phyloP scores from a whole-genome alignment of 2,329 filamentous ascomycete species.

The Ustilaginoidea virens region DNA sequence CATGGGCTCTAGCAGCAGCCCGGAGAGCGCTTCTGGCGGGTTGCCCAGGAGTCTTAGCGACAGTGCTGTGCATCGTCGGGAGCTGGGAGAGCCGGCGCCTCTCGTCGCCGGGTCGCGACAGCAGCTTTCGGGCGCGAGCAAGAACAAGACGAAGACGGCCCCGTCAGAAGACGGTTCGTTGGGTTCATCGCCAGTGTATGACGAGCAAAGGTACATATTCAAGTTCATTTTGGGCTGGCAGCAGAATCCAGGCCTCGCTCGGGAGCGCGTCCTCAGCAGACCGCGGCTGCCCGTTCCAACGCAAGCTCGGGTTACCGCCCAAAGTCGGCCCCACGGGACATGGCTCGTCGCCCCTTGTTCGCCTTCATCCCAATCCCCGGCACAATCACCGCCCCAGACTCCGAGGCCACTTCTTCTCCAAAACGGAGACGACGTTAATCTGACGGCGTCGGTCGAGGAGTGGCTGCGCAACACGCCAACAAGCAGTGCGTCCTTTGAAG shows the following conservation, averaged over 20 bases:
- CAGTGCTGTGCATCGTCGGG: not conserved
- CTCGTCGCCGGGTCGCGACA: slow-evolving; percentile 7
- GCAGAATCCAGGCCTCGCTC: slow-evolving; percentile 34
- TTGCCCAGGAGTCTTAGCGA: slow-evolving; percentile 1
- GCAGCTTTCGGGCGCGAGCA: no score
- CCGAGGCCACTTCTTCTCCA: not conserved
- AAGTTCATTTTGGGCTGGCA: slow-evolving; percentile 60
- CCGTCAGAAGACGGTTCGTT: slow-evolving; percentile 36
- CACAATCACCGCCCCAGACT: not conserved
- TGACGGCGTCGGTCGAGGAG: slow-evolving; percentile 17
- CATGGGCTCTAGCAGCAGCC: slow-evolving; percentile 12
- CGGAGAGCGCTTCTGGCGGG: slow-evolving; percentile 1
- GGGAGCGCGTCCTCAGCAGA: slow-evolving; percentile 47
- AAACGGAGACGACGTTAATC: not conserved
- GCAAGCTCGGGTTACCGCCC: slow-evolving; percentile 41
- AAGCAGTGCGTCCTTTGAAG: not conserved
- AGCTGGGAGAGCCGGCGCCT: not conserved
- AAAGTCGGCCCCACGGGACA: slow-evolving; percentile 6
- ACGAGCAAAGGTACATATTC: slow-evolving; percentile 49
- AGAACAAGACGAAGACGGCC: slow-evolving; percentile 17
- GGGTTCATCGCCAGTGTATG: slow-evolving; percentile 38
- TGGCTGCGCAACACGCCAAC: slow-evolving; percentile 9
- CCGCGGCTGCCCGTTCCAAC: slow-evolving; percentile 58
- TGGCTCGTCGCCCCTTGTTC: slow-evolving; percentile 19
- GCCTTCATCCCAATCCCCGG: not conserved